Evolutionary conservation across 192 early-diverging fungal species (phyloP), one percentile per base, ranked within the genome.

Genomic region (Lunasporangiospora selenospora): DNA sequence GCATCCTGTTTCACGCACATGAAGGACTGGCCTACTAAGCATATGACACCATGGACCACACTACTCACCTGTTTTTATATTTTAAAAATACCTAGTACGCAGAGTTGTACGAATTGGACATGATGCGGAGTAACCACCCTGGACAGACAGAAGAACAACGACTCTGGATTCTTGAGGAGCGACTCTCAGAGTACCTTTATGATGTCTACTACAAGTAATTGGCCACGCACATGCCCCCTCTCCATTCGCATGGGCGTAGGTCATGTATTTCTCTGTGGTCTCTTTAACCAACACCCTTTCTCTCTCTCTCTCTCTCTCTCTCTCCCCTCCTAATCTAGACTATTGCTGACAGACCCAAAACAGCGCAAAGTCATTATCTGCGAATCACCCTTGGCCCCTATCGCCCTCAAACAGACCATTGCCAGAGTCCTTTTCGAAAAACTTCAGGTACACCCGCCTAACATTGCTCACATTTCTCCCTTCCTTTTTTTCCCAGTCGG

Each of bases 291-390:
- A 39, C 40, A 23, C 6, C 12, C 40, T 32, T 45, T 15, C 6
- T 21, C 15, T 47, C 23, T 58, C 16, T 18, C 45, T 30, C 6
- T 32, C 16, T 13, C 45, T 7, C 9, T 9, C 38, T 26, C 4
- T 24, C 36, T 15, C 16, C 43, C 12, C 8, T 15, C 24, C 6
- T 16, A 36, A 23, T 55, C 76, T 44, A 84, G 80, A 37, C 79
- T 88, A n/a, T 65, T 94, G 24, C 58, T 97, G 52, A 86, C 89
- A 4, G 95, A 97, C 65, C 80, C 95, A 10, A 92, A 92, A 67
- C 81, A 88, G 42, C 83, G 92, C 30, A 93, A 92, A 62, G 93
- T 97, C 11, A 86, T 92, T 18, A 53, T 96, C 16, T 88, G 83
- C 43, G 95, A 95, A 69, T 83, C 89, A 1, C 83, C 89, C 0